Base-by-base conservation (phyloP, 805 yeast genomes). In the Wilhelminamyces savonicus region DNA sequence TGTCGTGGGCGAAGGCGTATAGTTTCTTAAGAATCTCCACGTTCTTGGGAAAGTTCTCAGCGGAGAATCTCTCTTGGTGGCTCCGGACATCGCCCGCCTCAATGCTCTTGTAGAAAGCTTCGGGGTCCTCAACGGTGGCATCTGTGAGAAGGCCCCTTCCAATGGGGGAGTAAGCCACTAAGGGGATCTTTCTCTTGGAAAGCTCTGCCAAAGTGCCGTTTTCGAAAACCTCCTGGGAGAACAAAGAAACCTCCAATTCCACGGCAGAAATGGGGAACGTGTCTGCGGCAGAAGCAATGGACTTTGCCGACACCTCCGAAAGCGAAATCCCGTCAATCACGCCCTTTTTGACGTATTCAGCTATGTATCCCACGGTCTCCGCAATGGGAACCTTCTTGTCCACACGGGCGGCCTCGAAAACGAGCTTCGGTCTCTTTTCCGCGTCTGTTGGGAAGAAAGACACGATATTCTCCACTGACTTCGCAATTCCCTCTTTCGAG, bases 111-210 rank as follows among this genome's bases (percentile, higher is more conserved):
- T 40, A 43, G 40, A 50, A 60, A 7, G 39, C 39, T 16, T 56
- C 53, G 11, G 48, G 36, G 13, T 56, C 43, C 5, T 68, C 54
- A 16, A 56, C 74, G 30, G 77, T 55, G 20, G 46, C 38, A 33
- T 92, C 94, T 3, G 90, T 78, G 31, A 87, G 65, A 36, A 79
- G 60, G 1, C 95, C 96, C 45, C 83, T 69, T 7, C 87, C 80
- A 32, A 87, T 64, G 18, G 96, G 96, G 18, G 94, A 81, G 56
- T 87, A 87, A 16, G 87, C 83, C 34, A 84, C 63, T 18, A 84
- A 62, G 10, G 92, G 81, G 32, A 87, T 71, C 11, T 64, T 64
- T 20, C 67, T 54, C 37, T 78, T 74, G 13, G 71, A 66, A 39
- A 80, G 74, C 4, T 71, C 67, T 3, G 66, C 72, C 37, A 78